Conservation (phyloP, 2,329 filamentous ascomycete species). For the Xylaria sp. region DNA sequence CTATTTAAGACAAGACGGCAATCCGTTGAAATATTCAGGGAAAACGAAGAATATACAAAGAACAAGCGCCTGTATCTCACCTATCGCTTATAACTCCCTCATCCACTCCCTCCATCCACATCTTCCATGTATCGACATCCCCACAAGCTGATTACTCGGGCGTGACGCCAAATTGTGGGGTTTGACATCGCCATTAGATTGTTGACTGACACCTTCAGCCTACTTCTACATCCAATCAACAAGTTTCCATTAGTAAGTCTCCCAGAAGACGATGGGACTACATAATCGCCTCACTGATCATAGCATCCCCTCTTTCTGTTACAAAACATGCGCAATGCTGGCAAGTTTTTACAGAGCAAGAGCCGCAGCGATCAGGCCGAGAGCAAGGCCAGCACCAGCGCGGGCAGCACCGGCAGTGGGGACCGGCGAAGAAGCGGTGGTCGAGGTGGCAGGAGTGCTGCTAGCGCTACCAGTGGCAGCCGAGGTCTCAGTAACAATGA, state of each 20-base stretch:
- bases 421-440: slow-evolving; percentile 14
- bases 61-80: not conserved
- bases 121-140: slow-evolving; percentile 25
- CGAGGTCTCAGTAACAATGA: slow-evolving; percentile 22
- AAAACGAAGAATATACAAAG: slow-evolving; percentile 19
- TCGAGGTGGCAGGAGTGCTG: slow-evolving; percentile 17
- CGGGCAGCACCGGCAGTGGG: slow-evolving; percentile 49
- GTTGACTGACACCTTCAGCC: not conserved
- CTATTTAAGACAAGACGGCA: slow-evolving; percentile 20
- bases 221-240: slow-evolving; percentile 17
- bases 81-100: slow-evolving; percentile 1
- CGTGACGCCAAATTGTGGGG: slow-evolving; percentile 1
- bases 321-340: slow-evolving; percentile 20
- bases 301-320: slow-evolving; percentile 1
- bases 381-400: slow-evolving; percentile 54
- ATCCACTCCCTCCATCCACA: slow-evolving; percentile 13
- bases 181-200: slow-evolving; percentile 19
- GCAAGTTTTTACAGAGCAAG: slow-evolving; percentile 49
- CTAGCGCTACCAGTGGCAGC: not conserved
- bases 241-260: slow-evolving; percentile 12
- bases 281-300: slow-evolving; percentile 2
- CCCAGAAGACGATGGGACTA: slow-evolving; percentile 3
- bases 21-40: slow-evolving; percentile 20
- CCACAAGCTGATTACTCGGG: slow-evolving; percentile 27
- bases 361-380: slow-evolving; percentile 55